Evolutionary conservation across 2,329 filamentous ascomycete species (phyloP), one percentile per base, ranked within the genome.

Genomic region (Emericellopsis atlantica): DNA sequence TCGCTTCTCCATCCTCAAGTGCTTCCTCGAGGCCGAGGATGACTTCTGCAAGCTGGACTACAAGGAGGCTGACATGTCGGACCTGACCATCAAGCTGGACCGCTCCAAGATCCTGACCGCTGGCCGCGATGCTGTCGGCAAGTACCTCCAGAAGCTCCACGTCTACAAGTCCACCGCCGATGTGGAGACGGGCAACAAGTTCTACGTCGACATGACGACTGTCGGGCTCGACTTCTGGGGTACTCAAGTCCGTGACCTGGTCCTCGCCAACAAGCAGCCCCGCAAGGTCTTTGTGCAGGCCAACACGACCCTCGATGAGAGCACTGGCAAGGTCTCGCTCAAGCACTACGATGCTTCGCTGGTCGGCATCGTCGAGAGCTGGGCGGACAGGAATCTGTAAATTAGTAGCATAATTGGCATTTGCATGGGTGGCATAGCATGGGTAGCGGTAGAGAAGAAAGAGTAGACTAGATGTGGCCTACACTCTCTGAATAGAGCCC

Each of bases 81-180:
- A 94, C 55, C 62, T 95, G 36, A 83, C 77, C 15, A 90, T 96
- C 54, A 76, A 76, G 46, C 69, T 96, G 22, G 87, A 95, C 61
- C 81, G 87, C 32, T 79, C 72, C 48, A 92, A 94, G 70, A 95
- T 95, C 50, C 68, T 92, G 29, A 86, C 79, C 1, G 77, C 83
- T 12, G 90, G 90, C 16, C 79, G 88, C 2, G 79, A 83, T 34
- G 74, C 89, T 3, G 85, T 96, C 16, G 85, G 86, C 51, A 74
- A 79, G 40, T 94, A 93, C 57, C 69, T 96, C 39, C 88, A 93
- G 65, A 92, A 93, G 62, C 65, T 96, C 46, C 89, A 95, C 60
- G 72, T 95, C 48, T 95, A 85, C 70, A 95, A 95, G 69, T 77
- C 81, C 5, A 95, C 87, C 1, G 90, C 87, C 6, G 87, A 96